Evolutionary conservation across 1,284 basidiomycete genomes (phyloP).

Genomic region (Sporisorium scitamineum): DNA sequence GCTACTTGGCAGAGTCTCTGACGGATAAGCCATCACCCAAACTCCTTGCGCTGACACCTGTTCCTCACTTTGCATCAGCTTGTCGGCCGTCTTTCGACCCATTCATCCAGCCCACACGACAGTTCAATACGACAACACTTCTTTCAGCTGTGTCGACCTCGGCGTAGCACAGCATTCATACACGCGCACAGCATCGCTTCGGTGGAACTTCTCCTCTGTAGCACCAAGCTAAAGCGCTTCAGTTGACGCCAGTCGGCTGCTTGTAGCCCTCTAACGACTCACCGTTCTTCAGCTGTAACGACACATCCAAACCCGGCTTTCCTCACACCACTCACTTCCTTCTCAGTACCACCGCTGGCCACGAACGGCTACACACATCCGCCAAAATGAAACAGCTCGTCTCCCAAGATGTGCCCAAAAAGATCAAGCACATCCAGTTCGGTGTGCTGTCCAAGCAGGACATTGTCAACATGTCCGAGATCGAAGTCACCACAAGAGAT

Average conservation of each 20-base stretch:
- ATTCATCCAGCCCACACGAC: background rate
- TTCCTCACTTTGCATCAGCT: background rate
- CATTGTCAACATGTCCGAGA: conserved; percentile 68
- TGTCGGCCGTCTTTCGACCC: background rate
- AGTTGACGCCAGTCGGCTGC: background rate
- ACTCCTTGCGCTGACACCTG: background rate
- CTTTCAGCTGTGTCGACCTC: background rate
- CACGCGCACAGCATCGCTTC: background rate
- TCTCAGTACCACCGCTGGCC: conserved; percentile 20
- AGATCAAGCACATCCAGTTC: conserved; percentile 70
- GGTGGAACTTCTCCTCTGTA: no score
- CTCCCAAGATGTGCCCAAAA: conserved; percentile 67
- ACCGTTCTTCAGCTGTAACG: background rate
- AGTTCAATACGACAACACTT: background rate
- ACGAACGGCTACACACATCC: conserved; percentile 8
- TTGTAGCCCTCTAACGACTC: background rate
- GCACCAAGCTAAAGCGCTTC: background rate
- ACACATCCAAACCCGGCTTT: background rate
- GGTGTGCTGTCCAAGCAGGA: conserved; percentile 69
- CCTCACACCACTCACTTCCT: no score
- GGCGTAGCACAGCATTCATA: background rate
- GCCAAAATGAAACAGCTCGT: conserved; percentile 67
- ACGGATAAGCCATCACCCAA: background rate
- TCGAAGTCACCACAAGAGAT: conserved; percentile 65
- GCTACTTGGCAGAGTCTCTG: no score